Base-by-base conservation (phyloP, 192 early-diverging fungal species). In the Podila verticillata region DNA sequence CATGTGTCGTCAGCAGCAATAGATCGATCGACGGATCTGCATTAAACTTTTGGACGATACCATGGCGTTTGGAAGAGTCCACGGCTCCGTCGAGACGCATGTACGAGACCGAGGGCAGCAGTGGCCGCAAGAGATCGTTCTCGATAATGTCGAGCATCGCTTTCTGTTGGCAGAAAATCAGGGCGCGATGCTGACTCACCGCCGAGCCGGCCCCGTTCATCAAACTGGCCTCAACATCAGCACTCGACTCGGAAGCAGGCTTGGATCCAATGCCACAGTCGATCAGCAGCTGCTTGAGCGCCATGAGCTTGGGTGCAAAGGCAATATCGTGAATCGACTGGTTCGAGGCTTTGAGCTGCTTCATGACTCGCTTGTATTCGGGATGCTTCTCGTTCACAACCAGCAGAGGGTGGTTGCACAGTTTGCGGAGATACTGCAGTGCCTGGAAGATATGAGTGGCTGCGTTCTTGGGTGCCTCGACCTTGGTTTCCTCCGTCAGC, bases 121-220 rank as follows among this genome's bases (percentile, higher is more conserved):
- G 73, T 32, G 84, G 83, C 60, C 88, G 87, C 72, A 98, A 93
- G 34, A 98, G 84, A 70, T 98, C 95, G 57, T 92, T 91, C 80
- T 99, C 95, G 54, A 99, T 97, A 61, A 97, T 93, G 83, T 98
- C 97, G 32, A 99, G 88, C 97, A 98, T 99, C 54, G 93, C 92
- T 57, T 93, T 93, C 48, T 95, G 89, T 75, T 99, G 98, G 68
- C 92, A 96, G 70, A 99, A 99, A n/a, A 99, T 95, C 12, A 99
- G 84, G 30, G 94, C 98, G 4, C 98, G 90, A 78, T 99, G 98
- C 61, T 90, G 90, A 51, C 92, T 95, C 15, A 93, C 92, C 22
- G 87, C 82, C 2, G 77, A 80, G 6, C 36, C 70, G 13, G 69
- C 77, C 15, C 82, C 87, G 36, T 72, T 54, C 5, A 84, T 87